Conservation (phyloP, 108 stramenopile genomes). For the Discostella pseudostelligera region DNA sequence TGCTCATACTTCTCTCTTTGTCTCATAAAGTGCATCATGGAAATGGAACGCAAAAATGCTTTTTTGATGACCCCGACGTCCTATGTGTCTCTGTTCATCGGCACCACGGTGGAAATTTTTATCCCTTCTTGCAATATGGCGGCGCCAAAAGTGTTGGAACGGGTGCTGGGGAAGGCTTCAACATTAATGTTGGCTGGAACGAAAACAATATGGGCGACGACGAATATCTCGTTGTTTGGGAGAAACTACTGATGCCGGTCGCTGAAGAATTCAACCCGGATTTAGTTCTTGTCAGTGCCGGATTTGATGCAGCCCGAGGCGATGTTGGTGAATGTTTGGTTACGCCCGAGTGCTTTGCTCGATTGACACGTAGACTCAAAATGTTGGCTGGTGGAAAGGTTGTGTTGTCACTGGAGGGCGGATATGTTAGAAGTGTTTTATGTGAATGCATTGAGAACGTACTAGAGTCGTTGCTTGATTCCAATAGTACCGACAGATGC, state of each 20-base stretch:
- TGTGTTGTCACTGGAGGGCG: slow-evolving; percentile 56
- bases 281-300: slow-evolving; percentile 77
- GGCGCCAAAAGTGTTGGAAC: slow-evolving; percentile 47
- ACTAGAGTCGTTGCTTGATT: slow-evolving; percentile 34
- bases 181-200: slow-evolving; percentile 84
- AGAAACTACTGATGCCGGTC: slow-evolving; percentile 63
- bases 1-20: neutral
- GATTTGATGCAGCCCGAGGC: slow-evolving; percentile 82
- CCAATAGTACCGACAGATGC: slow-evolving; percentile 22
- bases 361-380: slow-evolving; percentile 53
- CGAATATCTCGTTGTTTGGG: slow-evolving; percentile 69
- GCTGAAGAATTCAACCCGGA: slow-evolving; percentile 62
- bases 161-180: slow-evolving; percentile 54
- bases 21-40: slow-evolving; percentile 1
- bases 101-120: slow-evolving; percentile 60
- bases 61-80: slow-evolving; percentile 58
- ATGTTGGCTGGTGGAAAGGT: slow-evolving; percentile 45
- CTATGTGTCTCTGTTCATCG: slow-evolving; percentile 77
- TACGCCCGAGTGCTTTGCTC: slow-evolving; percentile 57
- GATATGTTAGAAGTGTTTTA: slow-evolving; percentile 53
- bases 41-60: slow-evolving; percentile 59
- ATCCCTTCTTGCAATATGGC: slow-evolving; percentile 49
- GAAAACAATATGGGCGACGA: slow-evolving; percentile 63
- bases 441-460: slow-evolving; percentile 49
- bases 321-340: slow-evolving; percentile 75